Evolutionary conservation across 2,329 filamentous ascomycete genomes (phyloP), one percentile per base, ranked within the genome.

Genomic region (Venturia asperata): DNA sequence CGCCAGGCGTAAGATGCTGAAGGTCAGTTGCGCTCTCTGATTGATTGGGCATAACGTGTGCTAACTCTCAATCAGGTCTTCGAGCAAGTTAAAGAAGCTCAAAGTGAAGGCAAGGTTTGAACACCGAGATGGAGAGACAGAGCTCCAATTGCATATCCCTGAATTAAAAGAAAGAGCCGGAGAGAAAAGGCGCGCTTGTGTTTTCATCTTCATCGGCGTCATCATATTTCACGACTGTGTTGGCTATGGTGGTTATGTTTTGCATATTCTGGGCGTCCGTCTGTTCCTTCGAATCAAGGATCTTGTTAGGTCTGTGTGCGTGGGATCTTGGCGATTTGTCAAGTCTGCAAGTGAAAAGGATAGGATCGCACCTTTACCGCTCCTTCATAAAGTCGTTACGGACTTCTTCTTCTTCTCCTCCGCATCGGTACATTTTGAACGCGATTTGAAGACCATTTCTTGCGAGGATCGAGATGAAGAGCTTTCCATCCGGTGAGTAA

Each of bases 1-100:
- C 71, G 94, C 94, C 21, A 84, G 94, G 70, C 89, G 93, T 75
- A 99, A 99, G 84, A 95, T 99, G 91, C 81, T 99, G 67, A 99
- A 99, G 85, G 94, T 87, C 71, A 75, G 77, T 77, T 55, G 6
- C 24, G 4, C 27, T 41, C n/a, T 52, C n/a, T 11, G 2, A 37
- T 64, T 27, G 11, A 9, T n/a, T 34, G 43, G 5, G 24, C 3
- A 10, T 21, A 56, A 10, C 19, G 13, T 37, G 0, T n/a, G 15
- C 52, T 58, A 58, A 58, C 52, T 21, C 30, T 17, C 27, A 6
- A 47, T 6, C 70, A 88, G 86, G 86, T 97, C 65, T 97, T 97
- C 77, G 94, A 97, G 72, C 92, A 97, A 80, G 93, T 97, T 72
- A 91, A 87, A 78, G 89, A 82, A 68, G 79, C 79, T 41, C 78